These are phyloP conservation scores for Saturnispora sanitii DNA, from an alignment of 805 yeast species.

Conservation along the genomic window DNA sequence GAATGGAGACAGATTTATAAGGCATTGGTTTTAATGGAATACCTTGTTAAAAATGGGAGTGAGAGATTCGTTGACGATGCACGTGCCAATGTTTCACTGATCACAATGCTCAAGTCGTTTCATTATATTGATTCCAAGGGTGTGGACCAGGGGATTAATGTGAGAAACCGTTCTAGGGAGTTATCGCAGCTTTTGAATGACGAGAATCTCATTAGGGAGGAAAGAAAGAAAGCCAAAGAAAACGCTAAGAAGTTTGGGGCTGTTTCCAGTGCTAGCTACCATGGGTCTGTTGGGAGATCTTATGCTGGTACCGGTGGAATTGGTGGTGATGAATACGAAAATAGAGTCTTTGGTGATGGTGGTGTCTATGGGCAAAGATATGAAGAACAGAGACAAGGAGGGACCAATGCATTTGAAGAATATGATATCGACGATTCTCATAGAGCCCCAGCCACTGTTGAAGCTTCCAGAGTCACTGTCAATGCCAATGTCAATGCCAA, in stretches of 20 bases:
- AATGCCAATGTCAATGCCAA: slow-evolving; percentile 13
- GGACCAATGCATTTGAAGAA: slow-evolving; percentile 44
- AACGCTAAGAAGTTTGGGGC: slow-evolving; percentile 78
- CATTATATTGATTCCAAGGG: slow-evolving; percentile 92
- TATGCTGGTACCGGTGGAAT: slow-evolving; percentile 23
- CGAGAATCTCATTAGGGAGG: slow-evolving; percentile 66
- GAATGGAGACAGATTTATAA: slow-evolving; percentile 99
- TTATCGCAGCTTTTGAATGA: slow-evolving; percentile 63
- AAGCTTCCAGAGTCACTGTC: slow-evolving; percentile 36
- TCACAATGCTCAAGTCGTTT: slow-evolving; percentile 84
- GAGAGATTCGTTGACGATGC: slow-evolving; percentile 95
- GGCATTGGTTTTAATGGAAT: slow-evolving; percentile 84
- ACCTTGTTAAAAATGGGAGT: slow-evolving; percentile 81
- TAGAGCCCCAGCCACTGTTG: slow-evolving; percentile 27
- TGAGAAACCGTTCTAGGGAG: slow-evolving; percentile 81
- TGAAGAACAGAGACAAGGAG: slow-evolving; percentile 43
- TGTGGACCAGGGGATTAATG: slow-evolving; percentile 92
- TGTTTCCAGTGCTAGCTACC: slow-evolving; percentile 29
- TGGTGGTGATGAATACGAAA: slow-evolving; percentile 31
- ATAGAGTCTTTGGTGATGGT: slow-evolving; percentile 60
- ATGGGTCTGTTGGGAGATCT: slow-evolving; percentile 20
- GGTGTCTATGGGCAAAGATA: slow-evolving; percentile 60
- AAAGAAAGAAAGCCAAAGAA: slow-evolving; percentile 83
- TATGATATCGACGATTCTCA: slow-evolving; percentile 41
- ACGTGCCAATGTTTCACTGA: slow-evolving; percentile 53